Evolutionary conservation across 106 monocot genomes (phyloP).

Genomic region (Platanthera guangdongensis): DNA sequence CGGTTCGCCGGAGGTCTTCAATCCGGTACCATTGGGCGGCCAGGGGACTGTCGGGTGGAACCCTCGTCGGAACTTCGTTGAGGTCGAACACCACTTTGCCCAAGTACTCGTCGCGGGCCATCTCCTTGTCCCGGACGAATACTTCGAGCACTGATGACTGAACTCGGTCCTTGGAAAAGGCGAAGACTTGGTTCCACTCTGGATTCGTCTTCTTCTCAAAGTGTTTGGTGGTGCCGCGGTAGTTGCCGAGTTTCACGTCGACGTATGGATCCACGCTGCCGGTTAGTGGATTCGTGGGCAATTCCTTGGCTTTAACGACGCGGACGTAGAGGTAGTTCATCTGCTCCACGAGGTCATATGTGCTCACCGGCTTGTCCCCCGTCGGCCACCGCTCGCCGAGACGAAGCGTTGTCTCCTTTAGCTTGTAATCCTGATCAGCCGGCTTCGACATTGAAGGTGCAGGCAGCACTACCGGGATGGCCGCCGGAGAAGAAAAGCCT

Average conservation of each 20-base stretch:
- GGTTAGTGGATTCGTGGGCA: conserved; percentile 52
- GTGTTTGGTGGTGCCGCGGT: conserved; percentile 70
- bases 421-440: conserved; percentile 35
- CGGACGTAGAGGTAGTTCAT: conserved; percentile 75
- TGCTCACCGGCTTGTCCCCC: conserved; percentile 57
- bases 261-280: conserved; percentile 74
- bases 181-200: conserved; percentile 89
- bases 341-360: conserved; percentile 86
- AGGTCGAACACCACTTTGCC: conserved; percentile 75
- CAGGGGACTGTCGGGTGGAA: conserved; percentile 80
- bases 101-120: conserved; percentile 75
- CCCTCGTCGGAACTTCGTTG: conserved; percentile 78
- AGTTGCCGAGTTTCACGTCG: conserved; percentile 88
- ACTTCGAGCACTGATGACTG: conserved; percentile 72
- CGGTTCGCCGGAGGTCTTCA: conserved; percentile 38
- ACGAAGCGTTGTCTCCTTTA: conserved; percentile 27
- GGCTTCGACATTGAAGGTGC: conserved; percentile 10
- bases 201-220: conserved; percentile 61
- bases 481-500: conserved; percentile 18
- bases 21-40: conserved; percentile 91
- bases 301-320: conserved; percentile 73
- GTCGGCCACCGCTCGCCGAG: conserved; percentile 59
- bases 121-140: conserved; percentile 69
- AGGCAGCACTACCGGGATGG: conserved; percentile 9
- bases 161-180: conserved; percentile 79